phyloP scores from a whole-genome alignment of 2,329 filamentous ascomycete species.

The Conoideocrella luteorostrata region DNA sequence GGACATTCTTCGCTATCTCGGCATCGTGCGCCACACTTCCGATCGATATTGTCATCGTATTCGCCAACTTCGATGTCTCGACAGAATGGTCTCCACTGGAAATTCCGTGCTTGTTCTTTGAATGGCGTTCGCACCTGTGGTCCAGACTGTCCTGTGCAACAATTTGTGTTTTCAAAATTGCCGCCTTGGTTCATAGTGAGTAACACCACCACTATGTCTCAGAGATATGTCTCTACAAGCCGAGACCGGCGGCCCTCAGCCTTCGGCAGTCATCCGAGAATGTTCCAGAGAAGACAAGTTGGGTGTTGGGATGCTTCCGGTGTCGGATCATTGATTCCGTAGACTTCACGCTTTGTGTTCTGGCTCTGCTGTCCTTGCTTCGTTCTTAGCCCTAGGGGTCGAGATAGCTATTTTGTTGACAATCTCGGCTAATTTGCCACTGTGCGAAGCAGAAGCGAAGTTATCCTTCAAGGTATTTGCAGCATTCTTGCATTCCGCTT shows the following conservation, averaged over 20 bases:
- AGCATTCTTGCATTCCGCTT: neutral
- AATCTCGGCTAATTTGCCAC: slow-evolving; percentile 1
- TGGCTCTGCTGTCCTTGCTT: neutral
- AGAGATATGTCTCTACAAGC: too few species aligned
- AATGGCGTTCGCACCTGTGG: neutral
- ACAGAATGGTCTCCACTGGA: neutral
- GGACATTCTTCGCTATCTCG: too few species aligned
- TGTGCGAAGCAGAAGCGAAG: neutral
- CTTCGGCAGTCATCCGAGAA: neutral
- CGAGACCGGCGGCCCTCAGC: neutral
- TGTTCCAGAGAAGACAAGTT: too few species aligned
- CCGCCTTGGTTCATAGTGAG: neutral
- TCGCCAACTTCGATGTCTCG: neutral
- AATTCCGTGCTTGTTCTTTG: neutral
- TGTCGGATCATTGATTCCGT: neutral
- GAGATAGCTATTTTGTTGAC: slow-evolving; percentile 3
- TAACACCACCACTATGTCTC: too few species aligned
- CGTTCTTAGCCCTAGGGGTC: neutral
- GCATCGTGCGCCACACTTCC: too few species aligned
- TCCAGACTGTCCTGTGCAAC: slow-evolving; percentile 1
- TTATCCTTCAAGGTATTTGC: neutral
- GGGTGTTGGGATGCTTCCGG: too few species aligned
- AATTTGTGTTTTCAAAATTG: neutral
- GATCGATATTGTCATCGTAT: neutral
- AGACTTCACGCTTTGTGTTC: neutral